Conservation (phyloP, 2,329 filamentous ascomycete genomes). For the Diaporthe sp. region DNA sequence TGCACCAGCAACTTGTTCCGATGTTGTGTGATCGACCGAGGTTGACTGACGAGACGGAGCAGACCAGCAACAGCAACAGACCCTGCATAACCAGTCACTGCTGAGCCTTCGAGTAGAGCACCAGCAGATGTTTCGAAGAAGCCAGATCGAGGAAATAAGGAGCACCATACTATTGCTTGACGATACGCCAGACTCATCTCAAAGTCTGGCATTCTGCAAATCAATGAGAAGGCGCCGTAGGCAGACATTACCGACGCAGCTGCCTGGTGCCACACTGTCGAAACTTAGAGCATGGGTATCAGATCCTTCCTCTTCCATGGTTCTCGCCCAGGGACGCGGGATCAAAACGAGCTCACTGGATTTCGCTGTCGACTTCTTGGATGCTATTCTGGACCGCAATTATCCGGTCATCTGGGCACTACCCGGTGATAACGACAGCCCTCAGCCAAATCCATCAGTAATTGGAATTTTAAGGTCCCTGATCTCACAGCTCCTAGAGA, state of each 20-base stretch:
- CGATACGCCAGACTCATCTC: not conserved
- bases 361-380: not conserved
- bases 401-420: conserved; percentile 4
- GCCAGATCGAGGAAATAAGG: not conserved
- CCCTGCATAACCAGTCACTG: not conserved
- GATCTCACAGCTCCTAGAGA: not conserved
- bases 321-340: not conserved
- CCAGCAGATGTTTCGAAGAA: not conserved
- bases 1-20: too few species aligned
- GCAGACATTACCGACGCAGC: not conserved
- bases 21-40: too few species aligned
- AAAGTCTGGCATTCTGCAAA: not conserved
- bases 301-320: not conserved
- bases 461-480: not conserved
- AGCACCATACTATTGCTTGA: not conserved
- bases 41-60: not conserved
- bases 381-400: not conserved
- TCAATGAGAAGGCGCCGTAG: conserved; percentile 2
- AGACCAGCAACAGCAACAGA: conserved; percentile 2
- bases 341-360: not conserved
- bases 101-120: not conserved
- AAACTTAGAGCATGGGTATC: not conserved
- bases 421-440: not conserved
- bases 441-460: not conserved
- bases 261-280: not conserved